Base-by-base conservation (phyloP, 768 basidiomycete genomes). In the Russula griseocarnosa region DNA sequence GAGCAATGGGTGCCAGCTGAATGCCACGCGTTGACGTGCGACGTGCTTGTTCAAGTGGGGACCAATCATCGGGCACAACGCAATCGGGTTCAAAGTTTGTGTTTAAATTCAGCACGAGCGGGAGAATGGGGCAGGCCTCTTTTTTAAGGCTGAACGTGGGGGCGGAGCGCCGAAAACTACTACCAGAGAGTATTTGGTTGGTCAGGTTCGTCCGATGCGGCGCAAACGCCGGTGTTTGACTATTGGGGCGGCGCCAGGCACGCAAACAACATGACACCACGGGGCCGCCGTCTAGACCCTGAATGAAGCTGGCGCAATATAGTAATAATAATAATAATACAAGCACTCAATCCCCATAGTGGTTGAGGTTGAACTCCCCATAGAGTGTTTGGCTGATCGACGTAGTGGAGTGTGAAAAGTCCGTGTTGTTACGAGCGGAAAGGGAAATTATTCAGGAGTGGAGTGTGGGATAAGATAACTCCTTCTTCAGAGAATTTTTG, bases 261-360 rank as follows among this genome's bases (percentile, higher is more conserved):
- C 64, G 22, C 59, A 51, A 38, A 38, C 44, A n/a, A 60, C 46
- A 61, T 55, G 55, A 58, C 56, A 63, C 57, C 63, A 60, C 59
- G 64, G 64, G 63, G 55, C 60, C 60, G 59, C 55, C n/a, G 58
- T 64, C 64, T 61, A 52, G 64, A 34, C 63, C 63, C 55, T 56
- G 55, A 52, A 18, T 2, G 42, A 36, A 36, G n/a, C 47, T 55
- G 44, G 36, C 36, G 36, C n/a, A n/a, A n/a, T n/a, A n/a, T n/a
- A n/a, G n/a, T n/a, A n/a, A n/a, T n/a, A n/a, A n/a, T n/a, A n/a
- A n/a, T 36, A 36, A 36, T 5, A 36, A 36, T 36, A 36, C 34
- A 36, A n/a, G n/a, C n/a, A n/a, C n/a, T n/a, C n/a, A n/a, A n/a
- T n/a, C n/a, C n/a, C 28, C 28, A 28, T 28, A 5, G 28, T 28